Evolutionary conservation across 768 basidiomycete species (phyloP).

Genomic region (Coprinellus micaceus): DNA sequence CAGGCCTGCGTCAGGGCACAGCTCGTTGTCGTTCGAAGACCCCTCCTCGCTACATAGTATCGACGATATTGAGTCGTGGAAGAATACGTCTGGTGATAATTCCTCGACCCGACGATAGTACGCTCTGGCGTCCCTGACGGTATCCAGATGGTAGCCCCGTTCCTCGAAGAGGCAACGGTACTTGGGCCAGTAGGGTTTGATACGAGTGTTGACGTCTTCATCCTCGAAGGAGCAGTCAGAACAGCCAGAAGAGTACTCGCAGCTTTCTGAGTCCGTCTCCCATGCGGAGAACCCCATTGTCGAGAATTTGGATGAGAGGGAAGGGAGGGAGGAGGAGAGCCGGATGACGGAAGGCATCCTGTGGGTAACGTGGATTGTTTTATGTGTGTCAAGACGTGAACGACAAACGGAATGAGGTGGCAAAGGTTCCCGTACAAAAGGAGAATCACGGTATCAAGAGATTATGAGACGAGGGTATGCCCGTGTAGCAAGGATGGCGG

Average conservation of each 20-base stretch:
- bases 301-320: slow-evolving; percentile 1
- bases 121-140: slow-evolving; percentile 60
- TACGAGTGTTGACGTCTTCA: slow-evolving; percentile 57
- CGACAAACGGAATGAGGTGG: background rate
- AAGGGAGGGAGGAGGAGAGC: slow-evolving; percentile 1
- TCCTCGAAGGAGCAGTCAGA: slow-evolving; percentile 52
- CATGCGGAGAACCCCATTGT: slow-evolving; percentile 19
- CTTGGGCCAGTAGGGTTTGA: slow-evolving; percentile 59
- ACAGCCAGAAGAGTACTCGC: slow-evolving; percentile 38
- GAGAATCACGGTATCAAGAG: background rate
- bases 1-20: slow-evolving; percentile 71
- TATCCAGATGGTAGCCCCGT: slow-evolving; percentile 64
- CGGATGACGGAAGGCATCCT: slow-evolving; percentile 11
- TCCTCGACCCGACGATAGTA: slow-evolving; percentile 39
- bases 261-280: slow-evolving; percentile 21
- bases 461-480: slow-evolving; percentile 4
- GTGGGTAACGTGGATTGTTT: slow-evolving; percentile 15
- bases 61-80: slow-evolving; percentile 13
- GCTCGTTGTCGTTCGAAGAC: slow-evolving; percentile 42
- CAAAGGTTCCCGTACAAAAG: background rate
- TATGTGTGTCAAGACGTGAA: background rate
- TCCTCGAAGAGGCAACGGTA: slow-evolving; percentile 45
- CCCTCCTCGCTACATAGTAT: slow-evolving; percentile 8
- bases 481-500: background rate
- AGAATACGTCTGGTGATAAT: slow-evolving; percentile 10